Evolutionary conservation across 2,329 filamentous ascomycete species (phyloP).

Genomic region (Trichocomaceae sp.): DNA sequence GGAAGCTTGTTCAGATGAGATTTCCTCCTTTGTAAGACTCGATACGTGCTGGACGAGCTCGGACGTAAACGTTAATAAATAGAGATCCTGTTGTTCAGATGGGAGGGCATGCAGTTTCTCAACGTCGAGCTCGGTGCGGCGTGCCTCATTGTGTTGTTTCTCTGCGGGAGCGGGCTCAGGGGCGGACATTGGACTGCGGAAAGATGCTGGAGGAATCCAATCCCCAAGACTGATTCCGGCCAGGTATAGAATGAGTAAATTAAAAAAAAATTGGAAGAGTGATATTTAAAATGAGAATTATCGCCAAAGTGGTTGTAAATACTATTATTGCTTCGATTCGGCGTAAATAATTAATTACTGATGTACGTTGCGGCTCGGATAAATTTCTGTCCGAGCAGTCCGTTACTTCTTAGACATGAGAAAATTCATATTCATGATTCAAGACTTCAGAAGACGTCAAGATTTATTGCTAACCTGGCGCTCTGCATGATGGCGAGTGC

Average conservation of each 20-base stretch:
- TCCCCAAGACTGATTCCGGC: slow-evolving; percentile 4
- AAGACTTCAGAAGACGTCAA: background rate
- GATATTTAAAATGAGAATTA: background rate
- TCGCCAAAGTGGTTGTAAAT: background rate
- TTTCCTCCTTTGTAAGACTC: slow-evolving; percentile 64
- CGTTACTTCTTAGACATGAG: too few relatives aligned
- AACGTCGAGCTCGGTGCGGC: slow-evolving; percentile 67
- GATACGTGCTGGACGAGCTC: slow-evolving; percentile 73
- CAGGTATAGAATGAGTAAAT: background rate
- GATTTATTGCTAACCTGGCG: background rate
- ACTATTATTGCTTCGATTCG: background rate
- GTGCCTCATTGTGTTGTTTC: slow-evolving; percentile 28
- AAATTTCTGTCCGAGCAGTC: slow-evolving; percentile 15
- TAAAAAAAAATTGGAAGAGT: background rate
- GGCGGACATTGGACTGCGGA: slow-evolving; percentile 31
- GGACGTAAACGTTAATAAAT: slow-evolving; percentile 81
- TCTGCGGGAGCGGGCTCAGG: slow-evolving; percentile 26
- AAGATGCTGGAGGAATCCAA: slow-evolving; percentile 7
- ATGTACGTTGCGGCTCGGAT: slow-evolving; percentile 22
- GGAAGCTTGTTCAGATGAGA: slow-evolving; percentile 81
- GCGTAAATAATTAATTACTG: slow-evolving; percentile 12
- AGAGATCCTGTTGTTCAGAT: slow-evolving; percentile 91
- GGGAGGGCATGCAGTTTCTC: slow-evolving; percentile 82
- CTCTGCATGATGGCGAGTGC: slow-evolving; percentile 6
- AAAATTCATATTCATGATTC: too few relatives aligned